Base-by-base conservation (phyloP, 306 rosid genomes). In the Parietaria judaica region DNA sequence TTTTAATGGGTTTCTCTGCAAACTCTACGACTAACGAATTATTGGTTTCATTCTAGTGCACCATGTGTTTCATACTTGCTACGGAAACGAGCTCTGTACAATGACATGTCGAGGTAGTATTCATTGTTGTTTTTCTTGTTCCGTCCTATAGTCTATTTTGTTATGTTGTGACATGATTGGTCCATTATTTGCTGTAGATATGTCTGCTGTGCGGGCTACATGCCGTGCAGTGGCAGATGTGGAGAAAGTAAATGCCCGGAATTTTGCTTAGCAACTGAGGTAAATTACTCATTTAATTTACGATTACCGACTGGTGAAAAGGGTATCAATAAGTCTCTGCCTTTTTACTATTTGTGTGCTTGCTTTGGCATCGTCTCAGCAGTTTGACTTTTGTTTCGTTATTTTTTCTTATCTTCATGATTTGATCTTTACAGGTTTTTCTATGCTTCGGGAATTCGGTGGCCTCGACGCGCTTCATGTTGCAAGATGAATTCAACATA, bases 141-240 rank as follows among this genome's bases (percentile, higher is more conserved):
- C 54, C 67, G 31, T 51, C 36, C 43, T 46, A 34, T 15, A 38
- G 39, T 48, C 58, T 13, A 17, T 38, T 16, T 6, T 72, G 57
- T 53, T 51, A 36, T 51, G 17, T 39, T 15, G 9, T 74, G 53
- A 56, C 59, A 43, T 66, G 56, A 51, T 59, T 43, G 36, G 45
- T 54, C n/a, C 17, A 36, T 46, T 61, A 23, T 69, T 75, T 69
- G 37, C 61, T 65, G 47, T 70, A 91, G 97, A 78, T 91, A 91
- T 63, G 74, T 76, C 4, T 91, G 96, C 54, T 91, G 97, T 77
- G 97, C 91, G 65, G 96, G 96, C 69, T 91, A 87, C 74, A 81
- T 91, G 97, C 97, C 97, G 46, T 87, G 96, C 66, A 89, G 96
- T 59, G 96, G 96, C 47, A 79, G 86, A 63, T 89, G 95, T 70